Conservation (phyloP, 2,329 filamentous ascomycete genomes). For the Pestalotiopsis fici region DNA sequence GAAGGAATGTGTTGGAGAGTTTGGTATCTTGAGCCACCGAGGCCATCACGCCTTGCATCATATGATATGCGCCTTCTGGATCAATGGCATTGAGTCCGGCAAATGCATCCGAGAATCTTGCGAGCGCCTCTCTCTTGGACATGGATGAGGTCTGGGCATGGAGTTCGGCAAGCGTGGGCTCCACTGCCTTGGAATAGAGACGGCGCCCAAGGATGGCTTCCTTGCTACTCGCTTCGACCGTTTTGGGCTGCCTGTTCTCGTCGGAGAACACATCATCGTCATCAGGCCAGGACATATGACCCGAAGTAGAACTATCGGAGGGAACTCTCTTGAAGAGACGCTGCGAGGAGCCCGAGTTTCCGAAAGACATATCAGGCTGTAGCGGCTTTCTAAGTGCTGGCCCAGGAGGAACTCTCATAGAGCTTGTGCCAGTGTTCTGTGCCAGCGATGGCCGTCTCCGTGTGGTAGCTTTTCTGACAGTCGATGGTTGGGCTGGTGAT, state of each 20-base stretch:
- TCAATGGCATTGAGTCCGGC: constrained; percentile 82
- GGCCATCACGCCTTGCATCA: constrained; percentile 78
- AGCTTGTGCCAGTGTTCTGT: constrained; percentile 37
- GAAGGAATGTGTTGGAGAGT: constrained; percentile 53
- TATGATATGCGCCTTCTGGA: constrained; percentile 84
- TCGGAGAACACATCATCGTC: constrained; percentile 47
- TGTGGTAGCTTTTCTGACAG: constrained; percentile 62
- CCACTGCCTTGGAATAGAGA: constrained; percentile 78
- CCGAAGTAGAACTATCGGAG: constrained; percentile 63
- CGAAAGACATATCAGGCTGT: constrained; percentile 88
- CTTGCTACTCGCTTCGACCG: constrained; percentile 67
- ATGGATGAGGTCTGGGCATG: constrained; percentile 73
- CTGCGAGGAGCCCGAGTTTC: constrained; percentile 89
- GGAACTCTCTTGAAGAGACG: constrained; percentile 85
- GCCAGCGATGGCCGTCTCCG: constrained; percentile 48
- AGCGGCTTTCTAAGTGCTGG: constrained; percentile 71
- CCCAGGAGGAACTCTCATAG: constrained; percentile 36
- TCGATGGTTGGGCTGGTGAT: constrained; percentile 49
- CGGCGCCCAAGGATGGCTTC: constrained; percentile 82
- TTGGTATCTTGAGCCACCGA: constrained; percentile 71
- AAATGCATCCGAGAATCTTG: constrained; percentile 82
- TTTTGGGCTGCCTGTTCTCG: constrained; percentile 64
- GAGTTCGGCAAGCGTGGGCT: constrained; percentile 81
- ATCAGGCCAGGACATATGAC: constrained; percentile 38
- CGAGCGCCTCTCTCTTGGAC: constrained; percentile 79